Percentiles rank a stretch among this genome's conserved stretches.
These are phyloP conservation scores for Sporisorium scitamineum DNA, from an alignment of 1,284 basidiomycete species.

Conservation along the genomic window DNA sequence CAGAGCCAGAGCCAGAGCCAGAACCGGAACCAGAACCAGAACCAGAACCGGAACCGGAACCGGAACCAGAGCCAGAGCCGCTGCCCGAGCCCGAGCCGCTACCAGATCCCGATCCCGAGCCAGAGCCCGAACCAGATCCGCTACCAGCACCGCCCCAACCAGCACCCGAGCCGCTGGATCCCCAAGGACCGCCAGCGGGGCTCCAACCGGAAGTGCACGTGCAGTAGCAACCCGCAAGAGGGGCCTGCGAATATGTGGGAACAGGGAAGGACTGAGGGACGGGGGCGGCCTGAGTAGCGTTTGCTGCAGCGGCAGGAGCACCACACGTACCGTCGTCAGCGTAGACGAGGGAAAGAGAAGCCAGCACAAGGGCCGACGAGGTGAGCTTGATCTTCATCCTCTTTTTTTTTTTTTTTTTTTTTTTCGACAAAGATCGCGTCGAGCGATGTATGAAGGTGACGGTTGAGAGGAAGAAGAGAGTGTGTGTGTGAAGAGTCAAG, in stretches of 20 bases:
- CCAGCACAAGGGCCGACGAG: constrained; percentile 28
- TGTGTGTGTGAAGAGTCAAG: not conserved
- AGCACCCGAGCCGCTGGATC: constrained; percentile 6
- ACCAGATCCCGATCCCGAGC: constrained; percentile 7
- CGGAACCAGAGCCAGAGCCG: not conserved
- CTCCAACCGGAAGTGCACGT: constrained; percentile 34
- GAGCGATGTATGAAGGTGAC: constrained; percentile 1
- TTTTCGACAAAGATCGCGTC: not conserved
- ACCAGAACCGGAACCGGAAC: not conserved
- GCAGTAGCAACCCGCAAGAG: constrained; percentile 40
- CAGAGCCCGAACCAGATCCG: constrained; percentile 7
- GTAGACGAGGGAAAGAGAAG: constrained; percentile 24
- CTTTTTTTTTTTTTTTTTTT: too few relatives aligned
- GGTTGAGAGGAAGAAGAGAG: not conserved
- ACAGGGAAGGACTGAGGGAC: constrained; percentile 37
- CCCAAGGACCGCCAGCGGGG: constrained; percentile 10
- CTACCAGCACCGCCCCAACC: constrained; percentile 10
- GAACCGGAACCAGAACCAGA: not conserved
- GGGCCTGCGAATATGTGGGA: constrained; percentile 40
- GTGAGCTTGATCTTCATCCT: constrained; percentile 45
- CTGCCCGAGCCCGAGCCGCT: constrained; percentile 1
- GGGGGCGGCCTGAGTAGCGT: constrained; percentile 24
- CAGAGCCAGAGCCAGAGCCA: constrained; percentile 7
- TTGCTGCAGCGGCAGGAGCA: constrained; percentile 18
- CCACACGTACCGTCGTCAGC: constrained; percentile 30